These are phyloP conservation scores for Elasticomyces elasticus DNA, from an alignment of 495 filamentous ascomycete species.

Conservation along the genomic window DNA sequence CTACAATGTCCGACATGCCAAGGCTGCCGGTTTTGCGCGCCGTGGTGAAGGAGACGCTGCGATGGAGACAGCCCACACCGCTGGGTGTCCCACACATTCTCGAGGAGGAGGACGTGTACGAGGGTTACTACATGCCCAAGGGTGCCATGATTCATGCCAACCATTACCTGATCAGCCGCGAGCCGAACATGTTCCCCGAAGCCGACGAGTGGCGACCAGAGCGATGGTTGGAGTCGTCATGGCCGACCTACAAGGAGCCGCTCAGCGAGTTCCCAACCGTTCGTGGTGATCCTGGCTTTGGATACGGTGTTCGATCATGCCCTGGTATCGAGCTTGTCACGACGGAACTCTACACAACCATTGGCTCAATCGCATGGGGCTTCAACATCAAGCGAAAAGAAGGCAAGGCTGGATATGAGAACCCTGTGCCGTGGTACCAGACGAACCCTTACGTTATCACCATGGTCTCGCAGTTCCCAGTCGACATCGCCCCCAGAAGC, in stretches of 20 bases:
- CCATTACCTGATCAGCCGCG: slow-evolving; percentile 28
- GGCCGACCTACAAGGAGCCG: slow-evolving; percentile 43
- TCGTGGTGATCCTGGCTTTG: slow-evolving; percentile 42
- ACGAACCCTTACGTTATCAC: slow-evolving; percentile 45
- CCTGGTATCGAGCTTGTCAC: slow-evolving; percentile 44
- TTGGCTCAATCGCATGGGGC: slow-evolving; percentile 47
- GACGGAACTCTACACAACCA: slow-evolving; percentile 42
- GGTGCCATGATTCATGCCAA: slow-evolving; percentile 26
- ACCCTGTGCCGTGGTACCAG: slow-evolving; percentile 42
- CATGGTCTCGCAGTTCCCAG: slow-evolving; percentile 40
- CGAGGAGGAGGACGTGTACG: slow-evolving; percentile 29
- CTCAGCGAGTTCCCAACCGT: slow-evolving; percentile 41
- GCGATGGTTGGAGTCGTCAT: slow-evolving; percentile 33
- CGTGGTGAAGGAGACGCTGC: slow-evolving; percentile 27
- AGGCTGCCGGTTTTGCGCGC: slow-evolving; percentile 22
- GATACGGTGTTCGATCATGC: slow-evolving; percentile 47
- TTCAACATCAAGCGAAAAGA: slow-evolving; percentile 39
- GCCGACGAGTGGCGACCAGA: slow-evolving; percentile 30
- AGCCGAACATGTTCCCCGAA: slow-evolving; percentile 24
- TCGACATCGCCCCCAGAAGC: slow-evolving; percentile 35
- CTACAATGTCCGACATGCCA: slow-evolving; percentile 11
- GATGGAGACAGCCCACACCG: slow-evolving; percentile 30
- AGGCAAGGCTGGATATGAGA: slow-evolving; percentile 29
- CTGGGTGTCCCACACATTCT: slow-evolving; percentile 26
- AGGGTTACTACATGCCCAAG: slow-evolving; percentile 31